Evolutionary conservation across 306 rosid species (phyloP).

Genomic region (Trifolium repens): DNA sequence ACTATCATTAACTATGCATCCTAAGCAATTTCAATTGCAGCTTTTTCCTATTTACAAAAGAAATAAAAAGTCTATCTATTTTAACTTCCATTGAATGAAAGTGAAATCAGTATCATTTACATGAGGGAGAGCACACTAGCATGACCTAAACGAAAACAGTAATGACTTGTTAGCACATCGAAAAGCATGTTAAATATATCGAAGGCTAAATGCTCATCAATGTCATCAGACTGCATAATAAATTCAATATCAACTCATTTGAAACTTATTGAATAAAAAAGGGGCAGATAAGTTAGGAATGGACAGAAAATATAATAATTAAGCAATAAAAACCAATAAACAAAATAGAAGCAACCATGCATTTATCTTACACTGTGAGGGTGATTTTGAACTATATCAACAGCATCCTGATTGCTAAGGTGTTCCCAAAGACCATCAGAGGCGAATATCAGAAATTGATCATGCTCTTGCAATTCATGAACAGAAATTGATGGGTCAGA

Average conservation of each 20-base stretch:
- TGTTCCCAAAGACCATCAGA: constrained; percentile 98
- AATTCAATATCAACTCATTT: constrained; percentile 26
- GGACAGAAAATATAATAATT: constrained; percentile 4
- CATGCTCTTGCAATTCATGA: constrained; percentile 72
- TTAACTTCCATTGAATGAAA: background rate
- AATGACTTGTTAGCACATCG: constrained; percentile 21
- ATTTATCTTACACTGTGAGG: constrained; percentile 71
- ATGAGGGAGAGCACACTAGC: constrained; percentile 20
- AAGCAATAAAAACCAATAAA: constrained; percentile 27
- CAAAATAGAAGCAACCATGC: constrained; percentile 23
- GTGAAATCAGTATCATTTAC: constrained; percentile 17
- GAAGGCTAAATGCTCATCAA: constrained; percentile 13
- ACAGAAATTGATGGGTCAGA: constrained; percentile 78
- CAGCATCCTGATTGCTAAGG: constrained; percentile 86
- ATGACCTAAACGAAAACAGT: constrained; percentile 26
- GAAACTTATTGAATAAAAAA: constrained; percentile 19
- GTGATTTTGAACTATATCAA: constrained; percentile 76
- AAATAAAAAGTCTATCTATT: constrained; percentile 1
- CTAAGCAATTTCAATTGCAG: constrained; percentile 11
- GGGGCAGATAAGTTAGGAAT: constrained; percentile 16
- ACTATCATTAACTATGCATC: constrained; percentile 17
- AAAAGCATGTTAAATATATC: background rate
- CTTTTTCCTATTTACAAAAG: constrained; percentile 13
- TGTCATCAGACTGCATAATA: background rate
- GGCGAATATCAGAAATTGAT: constrained; percentile 84